Conservation (phyloP, 2,329 filamentous ascomycete species). For the Epichloe bromicola region DNA sequence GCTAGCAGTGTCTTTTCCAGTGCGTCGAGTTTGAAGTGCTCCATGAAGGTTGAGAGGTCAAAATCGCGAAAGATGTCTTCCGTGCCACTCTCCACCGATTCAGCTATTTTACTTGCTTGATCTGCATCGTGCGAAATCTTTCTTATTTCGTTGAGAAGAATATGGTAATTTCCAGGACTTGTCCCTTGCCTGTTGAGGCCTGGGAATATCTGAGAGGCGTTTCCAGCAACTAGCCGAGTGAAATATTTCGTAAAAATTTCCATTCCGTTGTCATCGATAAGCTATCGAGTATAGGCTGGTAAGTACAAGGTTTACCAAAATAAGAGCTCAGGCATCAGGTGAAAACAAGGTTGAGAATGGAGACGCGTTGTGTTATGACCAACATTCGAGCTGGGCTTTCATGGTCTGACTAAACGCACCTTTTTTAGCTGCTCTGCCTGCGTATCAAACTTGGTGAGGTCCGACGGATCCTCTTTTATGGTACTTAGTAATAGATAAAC, state of each 20-base stretch:
- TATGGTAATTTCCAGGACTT: conserved; percentile 69
- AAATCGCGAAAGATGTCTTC: conserved; percentile 94
- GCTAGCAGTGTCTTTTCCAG: conserved; percentile 79
- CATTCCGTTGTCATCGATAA: conserved; percentile 97
- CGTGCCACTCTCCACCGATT: conserved; percentile 80
- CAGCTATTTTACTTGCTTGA: conserved; percentile 82
- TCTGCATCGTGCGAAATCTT: conserved; percentile 71
- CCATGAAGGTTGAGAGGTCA: conserved; percentile 87
- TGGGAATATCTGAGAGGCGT: conserved; percentile 84
- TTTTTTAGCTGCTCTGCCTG: conserved; percentile 89
- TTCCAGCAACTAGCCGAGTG: conserved; percentile 78
- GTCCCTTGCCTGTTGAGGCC: conserved; percentile 59
- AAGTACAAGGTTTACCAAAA: conserved; percentile 7
- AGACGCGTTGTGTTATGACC: background rate
- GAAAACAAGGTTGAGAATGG: background rate
- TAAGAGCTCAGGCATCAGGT: background rate
- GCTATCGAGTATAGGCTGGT: conserved; percentile 33
- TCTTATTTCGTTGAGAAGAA: conserved; percentile 72
- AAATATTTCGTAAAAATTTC: conserved; percentile 97
- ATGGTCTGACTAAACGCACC: conserved; percentile 38
- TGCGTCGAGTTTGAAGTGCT: conserved; percentile 88
- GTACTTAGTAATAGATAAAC: conserved; percentile 88
- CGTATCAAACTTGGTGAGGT: conserved; percentile 77
- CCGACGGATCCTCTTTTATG: conserved; percentile 79
- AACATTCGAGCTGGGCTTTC: background rate